Evolutionary conservation across 768 basidiomycete species (phyloP).

Genomic region (Ramaria rubella): DNA sequence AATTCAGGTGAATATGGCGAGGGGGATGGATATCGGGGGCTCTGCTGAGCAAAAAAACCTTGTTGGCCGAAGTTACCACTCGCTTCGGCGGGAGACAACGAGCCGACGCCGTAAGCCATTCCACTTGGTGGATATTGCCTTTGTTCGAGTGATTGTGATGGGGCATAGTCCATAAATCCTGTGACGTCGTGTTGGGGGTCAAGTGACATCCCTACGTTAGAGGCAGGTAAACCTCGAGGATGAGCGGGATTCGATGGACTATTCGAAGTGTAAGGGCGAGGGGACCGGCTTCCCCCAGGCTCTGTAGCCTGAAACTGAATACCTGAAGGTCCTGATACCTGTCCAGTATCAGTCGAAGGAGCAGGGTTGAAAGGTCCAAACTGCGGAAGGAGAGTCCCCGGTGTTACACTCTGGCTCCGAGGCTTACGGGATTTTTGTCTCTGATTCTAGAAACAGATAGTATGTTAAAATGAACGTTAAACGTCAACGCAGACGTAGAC

Average conservation of each 20-base stretch:
- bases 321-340: neutral
- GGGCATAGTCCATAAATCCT: neutral
- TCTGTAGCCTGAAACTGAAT: conserved; percentile 19
- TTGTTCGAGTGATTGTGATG: neutral
- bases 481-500: conserved; percentile 16
- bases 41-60: no score
- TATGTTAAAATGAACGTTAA: neutral
- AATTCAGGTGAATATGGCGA: neutral
- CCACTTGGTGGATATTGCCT: no score
- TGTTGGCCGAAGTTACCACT: no score
- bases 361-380: conserved; percentile 48
- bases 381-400: conserved; percentile 46
- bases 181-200: neutral
- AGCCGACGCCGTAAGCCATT: no score
- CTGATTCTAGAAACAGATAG: conserved; percentile 54
- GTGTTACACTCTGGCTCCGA: conserved; percentile 43
- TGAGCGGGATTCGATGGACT: conserved; percentile 23
- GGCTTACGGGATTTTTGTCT: conserved; percentile 82
- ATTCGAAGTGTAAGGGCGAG: conserved; percentile 53
- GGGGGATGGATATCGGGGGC: neutral
- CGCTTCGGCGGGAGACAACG: no score
- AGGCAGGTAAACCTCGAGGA: conserved; percentile 25
- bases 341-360: neutral
- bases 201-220: neutral
- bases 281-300: conserved; percentile 35